Conservation (phyloP, 2,329 filamentous ascomycete species). For the Claviceps fusiformis region DNA sequence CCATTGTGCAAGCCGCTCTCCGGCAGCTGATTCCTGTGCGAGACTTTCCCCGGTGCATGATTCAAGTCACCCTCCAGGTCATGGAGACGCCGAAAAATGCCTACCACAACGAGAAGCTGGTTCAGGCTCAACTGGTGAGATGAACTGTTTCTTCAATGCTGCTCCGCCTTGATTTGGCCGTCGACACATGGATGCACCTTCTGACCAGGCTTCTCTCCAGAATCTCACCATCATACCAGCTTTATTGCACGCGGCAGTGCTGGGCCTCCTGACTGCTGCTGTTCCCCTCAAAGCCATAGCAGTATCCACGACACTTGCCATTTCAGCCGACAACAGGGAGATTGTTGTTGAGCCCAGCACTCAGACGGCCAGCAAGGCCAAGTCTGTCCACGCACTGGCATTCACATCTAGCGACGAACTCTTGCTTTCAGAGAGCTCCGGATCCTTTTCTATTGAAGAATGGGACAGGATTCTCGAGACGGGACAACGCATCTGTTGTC, state of each 20-base stretch:
- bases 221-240: slow-evolving; percentile 70
- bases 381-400: slow-evolving; percentile 68
- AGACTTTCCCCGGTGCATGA: slow-evolving; percentile 61
- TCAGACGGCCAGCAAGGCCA: slow-evolving; percentile 45
- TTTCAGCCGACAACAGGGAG: slow-evolving; percentile 28
- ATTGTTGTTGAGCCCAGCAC: slow-evolving; percentile 49
- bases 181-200: neutral
- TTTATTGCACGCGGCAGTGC: slow-evolving; percentile 64
- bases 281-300: slow-evolving; percentile 66
- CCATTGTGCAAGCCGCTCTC: slow-evolving; percentile 56
- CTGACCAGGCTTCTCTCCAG: slow-evolving; percentile 25
- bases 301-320: slow-evolving; percentile 50
- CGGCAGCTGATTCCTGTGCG: slow-evolving; percentile 62
- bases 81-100: slow-evolving; percentile 55
- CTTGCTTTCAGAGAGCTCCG: slow-evolving; percentile 69
- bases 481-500: slow-evolving; percentile 53
- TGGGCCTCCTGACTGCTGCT: slow-evolving; percentile 69
- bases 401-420: slow-evolving; percentile 65
- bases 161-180: neutral
- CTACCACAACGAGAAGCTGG: slow-evolving; percentile 45
- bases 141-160: neutral
- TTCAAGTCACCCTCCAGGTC: slow-evolving; percentile 73
- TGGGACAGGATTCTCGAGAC: slow-evolving; percentile 60
- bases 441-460: slow-evolving; percentile 57
- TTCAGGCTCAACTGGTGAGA: slow-evolving; percentile 47